Evolutionary conservation across 2,329 filamentous ascomycete genomes (phyloP).

Genomic region (Colletotrichum sp.): DNA sequence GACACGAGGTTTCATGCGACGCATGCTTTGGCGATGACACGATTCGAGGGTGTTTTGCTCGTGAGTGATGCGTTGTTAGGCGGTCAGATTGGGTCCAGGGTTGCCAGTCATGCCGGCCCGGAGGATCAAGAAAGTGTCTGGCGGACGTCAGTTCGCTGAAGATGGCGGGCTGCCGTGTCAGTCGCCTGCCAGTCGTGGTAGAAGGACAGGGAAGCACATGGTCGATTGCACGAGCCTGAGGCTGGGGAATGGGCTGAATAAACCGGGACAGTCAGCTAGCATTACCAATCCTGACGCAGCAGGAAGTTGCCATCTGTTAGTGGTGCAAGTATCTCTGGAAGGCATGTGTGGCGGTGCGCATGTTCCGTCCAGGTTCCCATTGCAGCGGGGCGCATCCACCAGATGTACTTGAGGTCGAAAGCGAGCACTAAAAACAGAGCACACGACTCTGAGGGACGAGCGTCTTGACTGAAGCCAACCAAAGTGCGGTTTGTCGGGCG

Average conservation of each 20-base stretch:
- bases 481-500: background rate
- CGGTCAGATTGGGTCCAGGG: background rate
- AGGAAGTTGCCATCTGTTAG: conserved; percentile 3
- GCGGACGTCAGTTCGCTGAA: background rate
- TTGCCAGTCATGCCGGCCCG: background rate
- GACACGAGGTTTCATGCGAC: background rate
- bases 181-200: background rate
- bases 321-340: background rate
- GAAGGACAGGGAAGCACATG: conserved; percentile 13
- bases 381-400: background rate
- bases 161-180: background rate
- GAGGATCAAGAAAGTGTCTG: background rate
- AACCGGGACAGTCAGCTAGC: background rate
- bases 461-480: background rate
- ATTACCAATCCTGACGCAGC: conserved; percentile 4
- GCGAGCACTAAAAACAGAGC: background rate
- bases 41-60: background rate
- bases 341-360: conserved; percentile 8
- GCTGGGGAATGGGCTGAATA: conserved; percentile 8
- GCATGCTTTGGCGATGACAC: background rate
- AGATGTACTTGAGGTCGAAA: background rate
- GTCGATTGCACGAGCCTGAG: background rate
- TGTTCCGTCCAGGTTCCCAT: background rate
- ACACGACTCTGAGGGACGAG: background rate
- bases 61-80: background rate